Base-by-base conservation (phyloP, 2,329 filamentous ascomycete species). In the Aspergillus niger region DNA sequence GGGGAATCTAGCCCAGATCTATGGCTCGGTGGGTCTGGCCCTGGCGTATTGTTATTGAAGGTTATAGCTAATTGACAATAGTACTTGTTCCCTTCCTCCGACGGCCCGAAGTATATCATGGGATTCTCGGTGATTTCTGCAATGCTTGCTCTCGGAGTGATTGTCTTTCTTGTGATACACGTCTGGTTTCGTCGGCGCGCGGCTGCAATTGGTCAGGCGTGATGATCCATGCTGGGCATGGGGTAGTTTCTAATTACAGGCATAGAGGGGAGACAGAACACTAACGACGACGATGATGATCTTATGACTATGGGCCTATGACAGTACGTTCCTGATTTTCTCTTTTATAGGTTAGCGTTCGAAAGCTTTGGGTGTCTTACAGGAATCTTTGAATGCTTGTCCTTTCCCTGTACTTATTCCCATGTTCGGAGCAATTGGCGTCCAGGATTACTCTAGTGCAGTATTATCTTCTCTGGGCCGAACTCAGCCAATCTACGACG, bases 1-100 rank as follows among this genome's bases (percentile, higher is more conserved):
- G 67, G 83, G 82, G 3, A 85, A 85, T 62, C 67, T 85, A 10
- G 81, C 83, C 0, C 81, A 83, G 62, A 85, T 86, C 17, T 86
- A 85, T 61, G 83, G 84, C 22, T 69, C 68, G 43, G 41, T 44
- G 15, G 15, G 41, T 6, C 11, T 8, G 4, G 8, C 7, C 20
- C 10, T 5, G 11, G 2, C 3, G 1, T 7, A 13, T 10, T 24
- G 6, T 24, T 7, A 22, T 22, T 24, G 20, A 6, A 24, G 20
- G 2, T 5, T 44, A 0, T 22, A 11, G 24, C 17, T 22, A 44
- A 24, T 7, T 2, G 22, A 5, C 20, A 6, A 2, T 20, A 44
- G 41, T 80, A 84, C 63, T 65, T 86, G 2, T 86, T 84, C 69
- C 84, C 83, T 0, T 68, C 70, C 0, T 65, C 73, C 0, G 82